phyloP scores from a whole-genome alignment of 2,329 filamentous ascomycete species.

The Fusarium sp. region DNA sequence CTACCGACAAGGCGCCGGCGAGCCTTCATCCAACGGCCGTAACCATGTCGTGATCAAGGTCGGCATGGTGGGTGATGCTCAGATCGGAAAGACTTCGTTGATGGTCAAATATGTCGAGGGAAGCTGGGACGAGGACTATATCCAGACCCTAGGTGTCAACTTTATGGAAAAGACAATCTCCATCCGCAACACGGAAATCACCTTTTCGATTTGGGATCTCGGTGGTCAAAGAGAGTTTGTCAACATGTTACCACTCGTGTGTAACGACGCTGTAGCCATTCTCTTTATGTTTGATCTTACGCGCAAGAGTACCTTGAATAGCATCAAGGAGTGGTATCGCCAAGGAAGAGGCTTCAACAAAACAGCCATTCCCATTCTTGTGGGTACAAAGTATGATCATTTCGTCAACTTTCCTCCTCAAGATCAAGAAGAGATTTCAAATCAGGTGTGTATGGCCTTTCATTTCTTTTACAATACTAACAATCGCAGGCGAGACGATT shows the following conservation, averaged over 20 bases:
- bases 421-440: slow-evolving; percentile 98
- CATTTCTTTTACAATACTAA: slow-evolving; percentile 18
- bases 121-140: slow-evolving; percentile 99
- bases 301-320: slow-evolving; percentile 97
- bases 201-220: slow-evolving; percentile 99
- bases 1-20: slow-evolving; percentile 57
- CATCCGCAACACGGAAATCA: slow-evolving; percentile 99
- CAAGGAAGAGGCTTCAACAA: slow-evolving; percentile 99
- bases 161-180: slow-evolving; percentile 99
- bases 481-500: slow-evolving; percentile 84
- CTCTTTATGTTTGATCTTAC: slow-evolving; percentile 99
- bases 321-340: slow-evolving; percentile 99
- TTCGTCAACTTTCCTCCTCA: slow-evolving; percentile 98
- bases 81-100: slow-evolving; percentile 98
- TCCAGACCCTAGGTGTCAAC: slow-evolving; percentile 97
- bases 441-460: slow-evolving; percentile 73
- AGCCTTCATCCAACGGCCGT: slow-evolving; percentile 60
- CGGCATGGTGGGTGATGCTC: slow-evolving; percentile 98
- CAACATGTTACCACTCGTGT: slow-evolving; percentile 99
- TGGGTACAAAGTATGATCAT: slow-evolving; percentile 98
- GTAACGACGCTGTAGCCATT: slow-evolving; percentile 98
- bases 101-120: slow-evolving; percentile 99
- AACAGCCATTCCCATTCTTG: slow-evolving; percentile 97
- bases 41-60: slow-evolving; percentile 97
- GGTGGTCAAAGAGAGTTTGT: slow-evolving; percentile 98